Conservation (phyloP, 2,329 filamentous ascomycete species). For the Hypoxylon sp. region DNA sequence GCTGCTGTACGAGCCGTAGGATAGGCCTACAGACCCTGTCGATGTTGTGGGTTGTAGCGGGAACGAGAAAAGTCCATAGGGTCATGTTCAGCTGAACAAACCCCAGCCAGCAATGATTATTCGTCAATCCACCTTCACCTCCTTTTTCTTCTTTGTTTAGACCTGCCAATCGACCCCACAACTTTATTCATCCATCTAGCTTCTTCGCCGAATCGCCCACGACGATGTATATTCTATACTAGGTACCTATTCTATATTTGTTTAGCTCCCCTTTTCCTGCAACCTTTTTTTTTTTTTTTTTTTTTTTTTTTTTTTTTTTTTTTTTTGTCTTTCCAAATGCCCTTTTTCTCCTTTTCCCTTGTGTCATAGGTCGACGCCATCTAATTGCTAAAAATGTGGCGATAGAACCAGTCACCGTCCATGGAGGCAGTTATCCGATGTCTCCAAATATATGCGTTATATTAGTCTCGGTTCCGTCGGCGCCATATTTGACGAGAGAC, state of each 20-base stretch:
- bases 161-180: slow-evolving; percentile 36
- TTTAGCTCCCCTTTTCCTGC: slow-evolving; percentile 6
- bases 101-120: slow-evolving; percentile 16
- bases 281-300: neutral
- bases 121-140: slow-evolving; percentile 38
- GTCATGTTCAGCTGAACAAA: slow-evolving; percentile 37
- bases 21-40: slow-evolving; percentile 15
- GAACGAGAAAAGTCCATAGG: slow-evolving; percentile 31
- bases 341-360: neutral
- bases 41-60: slow-evolving; percentile 29
- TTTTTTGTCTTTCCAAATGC: neutral
- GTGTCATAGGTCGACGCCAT: slow-evolving; percentile 16
- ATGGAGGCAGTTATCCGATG: neutral
- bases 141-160: slow-evolving; percentile 17
- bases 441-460: neutral
- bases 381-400: slow-evolving; percentile 22
- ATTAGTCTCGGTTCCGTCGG: slow-evolving; percentile 15
- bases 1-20: slow-evolving; percentile 5
- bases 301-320: slow-evolving; percentile 4
- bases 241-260: slow-evolving; percentile 11
- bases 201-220: slow-evolving; percentile 6
- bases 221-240: slow-evolving; percentile 6
- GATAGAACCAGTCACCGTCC: neutral
- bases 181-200: slow-evolving; percentile 40
- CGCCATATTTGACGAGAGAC: slow-evolving; percentile 29